A percentile compares a stretch with the other conserved stretches of the same genome.
Conservation (phyloP, 2,329 filamentous ascomycete species). For the Geoglossum cookeanum region DNA sequence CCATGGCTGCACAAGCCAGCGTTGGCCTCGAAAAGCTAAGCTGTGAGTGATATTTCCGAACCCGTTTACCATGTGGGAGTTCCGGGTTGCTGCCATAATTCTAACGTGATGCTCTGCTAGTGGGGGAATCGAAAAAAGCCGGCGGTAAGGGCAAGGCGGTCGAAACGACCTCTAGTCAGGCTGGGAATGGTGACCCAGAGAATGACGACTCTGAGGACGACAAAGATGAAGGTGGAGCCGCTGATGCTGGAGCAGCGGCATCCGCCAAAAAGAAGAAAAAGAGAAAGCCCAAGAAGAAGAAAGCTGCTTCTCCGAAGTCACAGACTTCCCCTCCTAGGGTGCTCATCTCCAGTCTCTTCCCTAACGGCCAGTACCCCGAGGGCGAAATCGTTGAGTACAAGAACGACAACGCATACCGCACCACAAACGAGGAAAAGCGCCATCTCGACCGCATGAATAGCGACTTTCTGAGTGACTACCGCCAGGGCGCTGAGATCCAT, state of each 20-base stretch:
- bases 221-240: constrained; percentile 25
- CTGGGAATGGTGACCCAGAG: constrained; percentile 28
- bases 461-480: constrained; percentile 64
- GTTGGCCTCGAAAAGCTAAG: background rate
- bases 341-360: constrained; percentile 53
- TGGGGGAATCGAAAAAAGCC: constrained; percentile 20
- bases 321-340: constrained; percentile 66
- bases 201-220: constrained; percentile 36
- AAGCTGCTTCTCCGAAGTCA: constrained; percentile 33
- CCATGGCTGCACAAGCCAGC: constrained; percentile 1
- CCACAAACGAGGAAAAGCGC: constrained; percentile 68
- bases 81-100: background rate
- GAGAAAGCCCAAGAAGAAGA: constrained; percentile 19
- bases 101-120: constrained; percentile 11
- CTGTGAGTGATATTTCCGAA: background rate
- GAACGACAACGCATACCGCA: constrained; percentile 60
- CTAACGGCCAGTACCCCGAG: constrained; percentile 50
- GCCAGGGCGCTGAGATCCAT: constrained; percentile 74
- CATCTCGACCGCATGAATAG: constrained; percentile 64
- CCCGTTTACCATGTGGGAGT: background rate
- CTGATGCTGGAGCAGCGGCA: constrained; percentile 18
- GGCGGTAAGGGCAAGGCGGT: constrained; percentile 15
- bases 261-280: constrained; percentile 49
- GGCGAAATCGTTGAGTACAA: constrained; percentile 64
- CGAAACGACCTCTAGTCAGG: constrained; percentile 16